Evolutionary conservation across 1,284 basidiomycete genomes (phyloP), one percentile per base, ranked within the genome.

Genomic region (Dichomitus squalens): DNA sequence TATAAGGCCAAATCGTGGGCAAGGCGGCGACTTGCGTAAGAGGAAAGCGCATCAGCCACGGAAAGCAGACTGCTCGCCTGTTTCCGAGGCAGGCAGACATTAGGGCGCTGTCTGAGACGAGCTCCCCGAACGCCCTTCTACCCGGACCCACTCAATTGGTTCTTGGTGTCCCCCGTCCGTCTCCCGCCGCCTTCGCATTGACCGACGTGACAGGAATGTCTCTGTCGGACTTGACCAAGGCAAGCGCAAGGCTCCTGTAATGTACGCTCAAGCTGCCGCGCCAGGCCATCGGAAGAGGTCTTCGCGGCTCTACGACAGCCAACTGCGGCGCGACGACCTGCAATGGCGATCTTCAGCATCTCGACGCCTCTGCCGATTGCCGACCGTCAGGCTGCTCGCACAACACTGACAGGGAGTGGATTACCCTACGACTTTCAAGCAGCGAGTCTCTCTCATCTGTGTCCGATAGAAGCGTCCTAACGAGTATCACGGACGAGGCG

Each of bases 21-120:
- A 53, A 55, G 46, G 51, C 52, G 59, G 52, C 47, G 39, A 47
- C 29, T 53, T 38, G 54, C 59, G 55, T 59, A 54, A 57, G 39
- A 49, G 54, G 46, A 40, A 57, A 53, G 34, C 44, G 51, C 31
- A 57, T 58, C 60, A 53, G 47, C 41, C 35, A 40, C 40, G 35
- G 46, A 29, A 36, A 53, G 50, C 50, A 21, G 34, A 46, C 38
- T 33, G 53, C 48, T 53, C 50, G 53, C 53, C 33, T 47, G 40
- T 48, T 50, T n/a, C 60, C 50, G 56, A 46, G 18, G 35, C 49
- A 49, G 44, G 41, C 27, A 40, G 21, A 25, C 16, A n/a, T 25
- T 33, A 47, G 18, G 50, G 50, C 50, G 50, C 50, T 43, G 50
- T 50, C 59, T 43, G 49, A 39, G 59, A 39, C 47, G 18, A 29